Evolutionary conservation across 257 asterid species (phyloP), one percentile per base, ranked within the genome.

Genomic region (Penstemon davidsonii): DNA sequence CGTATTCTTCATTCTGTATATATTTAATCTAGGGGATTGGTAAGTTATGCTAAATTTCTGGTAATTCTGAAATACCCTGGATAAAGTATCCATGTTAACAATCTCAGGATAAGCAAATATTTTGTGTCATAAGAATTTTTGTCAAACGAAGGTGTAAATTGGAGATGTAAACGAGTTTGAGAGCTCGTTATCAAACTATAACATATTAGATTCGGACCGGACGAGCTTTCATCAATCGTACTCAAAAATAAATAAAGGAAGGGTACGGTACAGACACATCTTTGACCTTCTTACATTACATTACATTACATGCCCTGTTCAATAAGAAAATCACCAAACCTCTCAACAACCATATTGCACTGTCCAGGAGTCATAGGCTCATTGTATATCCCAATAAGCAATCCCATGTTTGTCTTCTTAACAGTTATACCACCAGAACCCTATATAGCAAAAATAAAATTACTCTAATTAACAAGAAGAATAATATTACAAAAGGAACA

Each of bases 241-340:
- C 18, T 15, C 18, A 15, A 15, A 15, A 0, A 15, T n/a, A 15
- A 15, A 15, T 15, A 15, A 25, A 25, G 33, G 33, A 25, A 25
- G 33, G 33, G 33, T 25, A 25, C 2, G 33, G 33, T 25, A 25
- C 2, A 25, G 13, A 25, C 60, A 55, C 40, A 55, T 55, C 13
- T 55, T 55, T 25, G 41, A 8, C 42, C 33, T 25, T 2, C 33
- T 25, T 25, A 25, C 33, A 25, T 25, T 25, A 25, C 2, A 25
- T 25, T 0, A 25, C 3, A 6, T 50, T 77, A 82, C 55, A 79
- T 67, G 13, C 75, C 77, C 53, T 79, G 87, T n/a, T 79, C 87
- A 25, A 74, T 46, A 5, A 82, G 77, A 71, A 79, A 82, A 67
- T 82, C 87, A 45, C 83, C 87, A n/a, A 82, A 71, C 83, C 87